A percentile compares a stretch with the other conserved stretches of the same genome.
These are phyloP conservation scores for Epichloe amarillans DNA, from an alignment of 2,329 filamentous ascomycete species.

Conservation along the genomic window DNA sequence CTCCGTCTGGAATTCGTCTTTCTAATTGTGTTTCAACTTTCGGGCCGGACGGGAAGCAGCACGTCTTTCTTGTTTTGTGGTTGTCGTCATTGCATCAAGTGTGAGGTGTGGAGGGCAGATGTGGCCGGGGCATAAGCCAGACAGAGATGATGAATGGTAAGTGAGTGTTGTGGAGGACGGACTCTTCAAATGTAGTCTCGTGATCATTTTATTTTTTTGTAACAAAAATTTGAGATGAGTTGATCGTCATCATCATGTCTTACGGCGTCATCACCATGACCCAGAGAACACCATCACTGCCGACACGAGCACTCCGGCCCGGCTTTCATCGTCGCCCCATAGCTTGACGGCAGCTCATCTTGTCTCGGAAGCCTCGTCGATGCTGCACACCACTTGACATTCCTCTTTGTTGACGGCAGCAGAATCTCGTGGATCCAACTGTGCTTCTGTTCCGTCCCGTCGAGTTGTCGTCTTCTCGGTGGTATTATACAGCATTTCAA, in stretches of 20 bases:
- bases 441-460: too few relatives aligned
- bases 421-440: background rate
- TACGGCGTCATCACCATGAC: background rate
- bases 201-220: too few relatives aligned
- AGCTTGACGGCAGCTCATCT: conserved; percentile 14
- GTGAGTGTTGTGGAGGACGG: too few relatives aligned
- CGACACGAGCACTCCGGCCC: background rate
- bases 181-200: too few relatives aligned
- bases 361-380: conserved; percentile 19
- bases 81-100: too few relatives aligned
- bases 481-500: conserved; percentile 44
- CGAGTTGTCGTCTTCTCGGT: conserved; percentile 10
- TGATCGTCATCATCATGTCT: background rate
- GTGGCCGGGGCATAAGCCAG: too few relatives aligned
- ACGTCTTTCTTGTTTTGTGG: too few relatives aligned
- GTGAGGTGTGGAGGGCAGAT: too few relatives aligned
- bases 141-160: too few relatives aligned
- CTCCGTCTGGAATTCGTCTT: too few relatives aligned
- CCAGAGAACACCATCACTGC: background rate
- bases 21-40: too few relatives aligned
- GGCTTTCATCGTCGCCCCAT: conserved; percentile 11
- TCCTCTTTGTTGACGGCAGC: background rate
- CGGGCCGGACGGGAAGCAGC: too few relatives aligned
- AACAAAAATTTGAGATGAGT: background rate
- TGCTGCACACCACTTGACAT: conserved; percentile 20